Percentiles rank a stretch among this genome's conserved stretches.
Conservation (phyloP, 768 basidiomycete species). For the Mycena floridula region DNA sequence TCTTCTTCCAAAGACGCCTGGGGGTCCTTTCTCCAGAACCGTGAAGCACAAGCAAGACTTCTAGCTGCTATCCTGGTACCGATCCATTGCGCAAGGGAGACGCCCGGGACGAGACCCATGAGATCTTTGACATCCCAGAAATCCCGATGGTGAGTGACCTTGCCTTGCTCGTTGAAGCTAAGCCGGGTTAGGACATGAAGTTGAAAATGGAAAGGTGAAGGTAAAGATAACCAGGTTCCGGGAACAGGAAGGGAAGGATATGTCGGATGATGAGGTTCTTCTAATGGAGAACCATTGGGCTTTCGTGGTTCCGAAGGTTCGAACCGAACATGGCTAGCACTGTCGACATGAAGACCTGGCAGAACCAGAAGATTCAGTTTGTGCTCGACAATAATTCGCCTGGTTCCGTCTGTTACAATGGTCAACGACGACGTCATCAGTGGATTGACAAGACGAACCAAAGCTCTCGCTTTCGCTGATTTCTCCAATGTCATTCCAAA, state of each 20-base stretch:
- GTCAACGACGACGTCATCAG: slow-evolving; percentile 2
- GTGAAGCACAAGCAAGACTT: slow-evolving; percentile 41
- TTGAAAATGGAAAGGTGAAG: slow-evolving; percentile 69
- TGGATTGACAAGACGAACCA: slow-evolving; percentile 34
- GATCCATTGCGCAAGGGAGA: slow-evolving; percentile 64
- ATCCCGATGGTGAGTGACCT: slow-evolving; percentile 74
- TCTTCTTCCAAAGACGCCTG: too few relatives aligned
- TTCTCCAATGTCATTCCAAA: slow-evolving; percentile 74
- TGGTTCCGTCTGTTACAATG: slow-evolving; percentile 54
- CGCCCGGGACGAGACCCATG: slow-evolving; percentile 65
- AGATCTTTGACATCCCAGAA: slow-evolving; percentile 80
- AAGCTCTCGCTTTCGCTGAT: slow-evolving; percentile 76
- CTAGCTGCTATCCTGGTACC: slow-evolving; percentile 54
- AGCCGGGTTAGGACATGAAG: slow-evolving; percentile 69
- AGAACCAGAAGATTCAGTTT: slow-evolving; percentile 72
- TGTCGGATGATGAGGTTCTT: slow-evolving; percentile 24
- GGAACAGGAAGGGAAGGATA: slow-evolving; percentile 49
- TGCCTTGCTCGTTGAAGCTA: slow-evolving; percentile 78
- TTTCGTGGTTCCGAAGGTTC: slow-evolving; percentile 31
- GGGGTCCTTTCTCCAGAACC: slow-evolving; percentile 28
- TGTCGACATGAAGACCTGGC: slow-evolving; percentile 60
- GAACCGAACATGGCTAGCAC: slow-evolving; percentile 23
- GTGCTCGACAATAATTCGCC: slow-evolving; percentile 72
- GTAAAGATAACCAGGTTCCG: slow-evolving; percentile 51
- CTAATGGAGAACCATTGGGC: slow-evolving; percentile 24